Evolutionary conservation across 2,329 filamentous ascomycete species (phyloP).

Genomic region (Fusarium circinatum): DNA sequence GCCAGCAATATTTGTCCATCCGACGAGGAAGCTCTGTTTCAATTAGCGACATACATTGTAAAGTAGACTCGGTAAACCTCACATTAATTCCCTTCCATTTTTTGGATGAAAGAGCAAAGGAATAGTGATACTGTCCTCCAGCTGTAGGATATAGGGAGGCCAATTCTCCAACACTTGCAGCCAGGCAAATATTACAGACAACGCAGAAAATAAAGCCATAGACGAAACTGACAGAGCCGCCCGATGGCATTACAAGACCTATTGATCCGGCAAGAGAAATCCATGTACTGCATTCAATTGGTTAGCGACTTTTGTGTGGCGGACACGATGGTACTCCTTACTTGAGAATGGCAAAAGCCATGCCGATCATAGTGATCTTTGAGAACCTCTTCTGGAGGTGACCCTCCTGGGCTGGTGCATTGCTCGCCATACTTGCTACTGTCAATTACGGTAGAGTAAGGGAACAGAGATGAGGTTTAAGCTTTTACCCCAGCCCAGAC

Average conservation of each 20-base stretch:
- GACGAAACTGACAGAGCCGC: conserved; percentile 53
- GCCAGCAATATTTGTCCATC: conserved; percentile 57
- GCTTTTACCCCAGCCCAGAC: neutral
- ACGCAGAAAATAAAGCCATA: conserved; percentile 50
- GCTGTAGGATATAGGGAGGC: conserved; percentile 37
- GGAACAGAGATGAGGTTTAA: neutral
- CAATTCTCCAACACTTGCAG: conserved; percentile 34
- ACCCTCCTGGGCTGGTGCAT: conserved; percentile 17
- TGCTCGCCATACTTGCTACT: conserved; percentile 6
- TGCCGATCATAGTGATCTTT: conserved; percentile 41
- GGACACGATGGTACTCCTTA: conserved; percentile 3
- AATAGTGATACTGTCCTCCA: conserved; percentile 55
- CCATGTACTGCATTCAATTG: conserved; percentile 40
- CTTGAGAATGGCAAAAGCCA: conserved; percentile 60
- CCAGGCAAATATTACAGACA: conserved; percentile 33
- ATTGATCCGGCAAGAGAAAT: conserved; percentile 55
- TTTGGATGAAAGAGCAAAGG: conserved; percentile 52
- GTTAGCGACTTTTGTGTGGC: conserved; percentile 2
- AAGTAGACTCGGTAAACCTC: neutral
- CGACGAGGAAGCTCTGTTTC: conserved; percentile 54
- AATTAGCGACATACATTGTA: neutral
- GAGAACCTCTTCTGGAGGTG: conserved; percentile 39
- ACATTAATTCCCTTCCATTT: conserved; percentile 53
- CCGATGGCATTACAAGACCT: conserved; percentile 55
- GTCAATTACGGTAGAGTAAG: neutral